Conservation (phyloP, 2,329 filamentous ascomycete genomes). For the Graphilbum fragrans region DNA sequence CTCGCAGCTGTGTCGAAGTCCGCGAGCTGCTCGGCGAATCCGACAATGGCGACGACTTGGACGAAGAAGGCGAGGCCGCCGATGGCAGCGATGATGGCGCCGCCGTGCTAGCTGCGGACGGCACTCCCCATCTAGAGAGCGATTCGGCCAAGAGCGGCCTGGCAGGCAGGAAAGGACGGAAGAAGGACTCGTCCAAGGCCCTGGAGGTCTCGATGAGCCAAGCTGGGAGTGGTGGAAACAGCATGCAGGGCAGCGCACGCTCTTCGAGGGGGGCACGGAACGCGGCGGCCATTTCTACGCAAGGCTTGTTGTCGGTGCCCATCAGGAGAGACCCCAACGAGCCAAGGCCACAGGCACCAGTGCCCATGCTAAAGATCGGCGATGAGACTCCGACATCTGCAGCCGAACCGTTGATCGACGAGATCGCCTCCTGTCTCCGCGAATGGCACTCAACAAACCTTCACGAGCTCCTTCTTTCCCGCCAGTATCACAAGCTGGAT, state of each 20-base stretch:
- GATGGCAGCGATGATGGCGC: constrained; percentile 19
- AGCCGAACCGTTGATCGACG: constrained; percentile 86
- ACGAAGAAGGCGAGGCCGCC: constrained; percentile 21
- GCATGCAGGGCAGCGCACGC: constrained; percentile 9
- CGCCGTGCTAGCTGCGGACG: constrained; percentile 10
- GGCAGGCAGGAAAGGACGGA: constrained; percentile 23
- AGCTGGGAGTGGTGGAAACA: too few species aligned
- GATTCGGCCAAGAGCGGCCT: constrained; percentile 46
- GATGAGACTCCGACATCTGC: constrained; percentile 88
- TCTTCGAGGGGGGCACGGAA: not conserved
- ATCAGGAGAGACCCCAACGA: constrained; percentile 50
- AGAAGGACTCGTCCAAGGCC: constrained; percentile 13
- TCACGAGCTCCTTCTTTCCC: constrained; percentile 75
- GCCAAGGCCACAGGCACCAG: constrained; percentile 76
- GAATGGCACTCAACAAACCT: constrained; percentile 98
- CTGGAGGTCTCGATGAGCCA: too few species aligned
- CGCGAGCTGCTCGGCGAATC: constrained; percentile 78
- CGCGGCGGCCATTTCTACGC: constrained; percentile 12
- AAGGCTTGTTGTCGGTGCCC: constrained; percentile 31
- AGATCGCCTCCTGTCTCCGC: constrained; percentile 89
- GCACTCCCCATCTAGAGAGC: constrained; percentile 23
- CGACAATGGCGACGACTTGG: constrained; percentile 38
- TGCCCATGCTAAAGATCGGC: constrained; percentile 94
- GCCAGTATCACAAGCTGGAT: constrained; percentile 72
- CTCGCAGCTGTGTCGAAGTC: constrained; percentile 86